phyloP scores from a whole-genome alignment of 345 rosid genomes.

The Alliaria petiolata region DNA sequence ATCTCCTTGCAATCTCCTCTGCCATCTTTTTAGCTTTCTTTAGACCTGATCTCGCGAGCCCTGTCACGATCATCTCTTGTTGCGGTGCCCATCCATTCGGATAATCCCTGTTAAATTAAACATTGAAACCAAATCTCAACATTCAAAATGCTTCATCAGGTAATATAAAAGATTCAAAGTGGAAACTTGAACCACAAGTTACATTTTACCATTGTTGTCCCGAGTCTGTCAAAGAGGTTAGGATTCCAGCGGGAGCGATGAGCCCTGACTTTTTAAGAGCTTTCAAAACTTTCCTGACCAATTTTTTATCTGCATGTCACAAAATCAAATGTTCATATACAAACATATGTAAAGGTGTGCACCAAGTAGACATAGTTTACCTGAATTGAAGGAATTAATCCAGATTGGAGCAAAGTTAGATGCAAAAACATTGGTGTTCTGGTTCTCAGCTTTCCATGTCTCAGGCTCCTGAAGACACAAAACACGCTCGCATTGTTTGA shows the following conservation, averaged over 20 bases:
- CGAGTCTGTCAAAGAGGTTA: conserved; percentile 62
- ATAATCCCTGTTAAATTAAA: conserved; percentile 70
- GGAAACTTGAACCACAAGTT: neutral
- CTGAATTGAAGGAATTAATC: conserved; percentile 67
- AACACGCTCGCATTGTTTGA: neutral
- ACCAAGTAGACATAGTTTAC: conserved; percentile 35
- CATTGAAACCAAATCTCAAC: neutral
- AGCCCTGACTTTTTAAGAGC: conserved; percentile 70
- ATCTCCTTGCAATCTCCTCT: conserved; percentile 63
- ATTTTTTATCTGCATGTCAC: conserved; percentile 42
- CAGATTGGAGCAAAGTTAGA: conserved; percentile 85
- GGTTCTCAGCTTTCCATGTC: conserved; percentile 56
- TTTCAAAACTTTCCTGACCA: conserved; percentile 52
- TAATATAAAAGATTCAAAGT: neutral
- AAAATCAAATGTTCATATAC: conserved; percentile 4
- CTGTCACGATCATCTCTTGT: conserved; percentile 78
- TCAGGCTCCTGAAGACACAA: conserved; percentile 44
- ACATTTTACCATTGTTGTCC: conserved; percentile 69
- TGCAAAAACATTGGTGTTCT: conserved; percentile 61
- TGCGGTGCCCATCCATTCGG: conserved; percentile 96
- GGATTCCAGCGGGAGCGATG: conserved; percentile 59
- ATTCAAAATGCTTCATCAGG: neutral
- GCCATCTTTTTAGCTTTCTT: conserved; percentile 60
- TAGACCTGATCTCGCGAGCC: conserved; percentile 51
- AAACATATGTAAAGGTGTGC: neutral